Conservation (phyloP, 129 eudicot species). For the Pulicaria dysenterica region DNA sequence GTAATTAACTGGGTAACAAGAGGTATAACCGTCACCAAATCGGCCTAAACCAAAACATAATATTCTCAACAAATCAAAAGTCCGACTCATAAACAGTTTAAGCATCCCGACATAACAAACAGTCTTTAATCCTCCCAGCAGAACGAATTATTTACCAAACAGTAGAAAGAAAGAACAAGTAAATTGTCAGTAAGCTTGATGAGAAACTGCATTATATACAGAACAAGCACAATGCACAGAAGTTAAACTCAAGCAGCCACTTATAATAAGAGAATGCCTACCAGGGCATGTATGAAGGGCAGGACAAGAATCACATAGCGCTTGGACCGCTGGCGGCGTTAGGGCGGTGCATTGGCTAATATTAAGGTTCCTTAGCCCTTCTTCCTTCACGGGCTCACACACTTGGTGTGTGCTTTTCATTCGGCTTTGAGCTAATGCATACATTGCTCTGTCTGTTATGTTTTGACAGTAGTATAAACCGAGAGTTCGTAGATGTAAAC, state of each 20-base stretch:
- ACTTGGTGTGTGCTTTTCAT: slow-evolving; percentile 49
- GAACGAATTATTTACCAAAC: neutral
- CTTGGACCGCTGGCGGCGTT: slow-evolving; percentile 86
- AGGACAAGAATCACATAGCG: slow-evolving; percentile 73
- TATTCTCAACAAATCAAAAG: slow-evolving; percentile 1
- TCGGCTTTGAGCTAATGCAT: slow-evolving; percentile 65
- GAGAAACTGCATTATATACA: slow-evolving; percentile 52
- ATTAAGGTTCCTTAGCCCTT: slow-evolving; percentile 72
- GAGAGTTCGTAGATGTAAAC: slow-evolving; percentile 61
- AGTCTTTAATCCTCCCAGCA: neutral
- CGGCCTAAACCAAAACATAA: neutral
- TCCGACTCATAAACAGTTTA: neutral
- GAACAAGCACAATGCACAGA: slow-evolving; percentile 77
- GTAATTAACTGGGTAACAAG: neutral
- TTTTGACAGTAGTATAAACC: slow-evolving; percentile 79
- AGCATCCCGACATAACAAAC: neutral
- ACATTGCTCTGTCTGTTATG: slow-evolving; percentile 74
- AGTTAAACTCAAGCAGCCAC: slow-evolving; percentile 71
- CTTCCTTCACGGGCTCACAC: slow-evolving; percentile 56
- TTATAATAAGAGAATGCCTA: slow-evolving; percentile 74
- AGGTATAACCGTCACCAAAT: neutral
- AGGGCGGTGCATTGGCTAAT: slow-evolving; percentile 87
- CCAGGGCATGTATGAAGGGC: slow-evolving; percentile 80
- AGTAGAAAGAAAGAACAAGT: neutral
- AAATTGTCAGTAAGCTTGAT: slow-evolving; percentile 9